Evolutionary conservation across 23 red algal genomes (phyloP), one percentile per base, ranked within the genome.

Genomic region (Gracilaria gracilis): DNA sequence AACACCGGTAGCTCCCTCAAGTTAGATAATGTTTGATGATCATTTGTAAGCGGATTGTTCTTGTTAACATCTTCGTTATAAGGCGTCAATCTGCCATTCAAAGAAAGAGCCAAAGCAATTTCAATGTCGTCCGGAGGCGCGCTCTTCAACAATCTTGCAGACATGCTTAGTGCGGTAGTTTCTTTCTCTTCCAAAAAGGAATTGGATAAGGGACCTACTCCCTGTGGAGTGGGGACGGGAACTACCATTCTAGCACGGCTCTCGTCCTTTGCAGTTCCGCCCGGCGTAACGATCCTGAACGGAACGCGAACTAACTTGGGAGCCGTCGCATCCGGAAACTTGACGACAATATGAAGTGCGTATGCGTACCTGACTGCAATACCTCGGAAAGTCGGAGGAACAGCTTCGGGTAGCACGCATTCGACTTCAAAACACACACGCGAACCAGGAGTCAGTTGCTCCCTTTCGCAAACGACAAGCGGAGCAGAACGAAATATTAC

Each of bases 331-430:
- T 75, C 78, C 23, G 88, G 50, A 74, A 90, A 83, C 57, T 79
- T 75, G 25, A 93, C 90, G 31, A 97, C 95, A 27, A 97, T 58
- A 50, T 85, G 71, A 17, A 97, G 75, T 40, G 88, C 76, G 53
- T 97, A 97, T 47, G 50, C 72, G 53, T 93, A 97, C 27, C 89
- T 84, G 40, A 97, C 80, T 23, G 85, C 91, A 37, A 59, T 69
- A 20, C 95, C 95, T 15, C 95, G 95, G 34, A 97, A 83, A 51
- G 83, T 88, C 12, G 95, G 95, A n/a, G 95, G 95, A 57, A 97
- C 44, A 32, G 66, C 27, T 54, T 97, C 88, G 6, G 95, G 95
- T 37, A 97, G 80, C 62, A 87, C 83, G 42, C 89, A 93, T 42
- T 85, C 69, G 16, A 96, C 78, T n/a, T 62, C 50, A 42, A 93